Evolutionary conservation across 768 basidiomycete genomes (phyloP), one percentile per base, ranked within the genome.

Genomic region (Boletus patriciae): DNA sequence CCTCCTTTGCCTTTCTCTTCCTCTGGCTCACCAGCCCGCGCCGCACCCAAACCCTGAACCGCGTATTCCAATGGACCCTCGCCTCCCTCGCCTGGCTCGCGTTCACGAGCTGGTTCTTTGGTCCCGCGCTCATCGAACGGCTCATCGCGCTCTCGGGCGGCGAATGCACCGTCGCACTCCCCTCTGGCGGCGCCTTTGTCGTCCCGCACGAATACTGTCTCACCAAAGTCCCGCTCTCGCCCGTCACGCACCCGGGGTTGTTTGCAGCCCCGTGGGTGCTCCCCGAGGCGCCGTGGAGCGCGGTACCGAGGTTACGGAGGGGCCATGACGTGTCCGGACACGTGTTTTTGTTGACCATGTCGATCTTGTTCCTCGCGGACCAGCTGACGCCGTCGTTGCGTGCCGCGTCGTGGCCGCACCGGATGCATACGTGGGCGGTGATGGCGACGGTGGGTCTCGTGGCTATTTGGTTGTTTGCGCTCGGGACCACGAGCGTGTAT

Each of bases 301-400:
- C 67, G 1, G 74, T 73, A 0, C 91, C 94, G 10, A 76, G 88
- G 29, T 74, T 96, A 60, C 80, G 84, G 51, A 81, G 78, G 41
- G 96, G 96, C 0, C 94, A 97, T 69, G 96, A 98, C 65, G 84
- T 98, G 15, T 95, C 93, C 0, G 96, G 96, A 8, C 96, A 98
- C 67, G 78, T 94, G 31, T 98, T 97, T 76, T 80, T 98, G 58
- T 80, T 98, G 60, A 88, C 88, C 3, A 82, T 96, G 77, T 78
- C 86, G 15, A 75, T 80, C 15, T 76, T 96, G 25, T 90, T 97
- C 70, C 80, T 98, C 41, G 79, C 83, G 10, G 85, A 92, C 66
- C 90, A 94, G 70, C 70, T 95, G 33, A 74, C 78, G 18, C 77
- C 80, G 2, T 84, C 84, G 15, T 74, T 88, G 56, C 73, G 73